Conservation (phyloP, 2,329 filamentous ascomycete genomes). For the Fusarium zealandicum region DNA sequence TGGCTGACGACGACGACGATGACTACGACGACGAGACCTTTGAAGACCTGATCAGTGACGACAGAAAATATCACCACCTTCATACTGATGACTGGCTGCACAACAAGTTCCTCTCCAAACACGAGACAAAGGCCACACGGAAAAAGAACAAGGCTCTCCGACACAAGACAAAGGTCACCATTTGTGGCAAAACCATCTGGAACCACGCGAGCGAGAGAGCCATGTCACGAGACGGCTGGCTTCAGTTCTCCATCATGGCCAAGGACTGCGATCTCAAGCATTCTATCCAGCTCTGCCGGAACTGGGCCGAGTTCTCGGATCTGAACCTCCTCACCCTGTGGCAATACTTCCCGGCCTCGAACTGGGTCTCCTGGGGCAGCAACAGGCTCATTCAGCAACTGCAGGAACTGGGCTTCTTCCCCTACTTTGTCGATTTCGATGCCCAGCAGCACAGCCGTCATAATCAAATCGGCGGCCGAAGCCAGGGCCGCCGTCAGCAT, state of each 20-base stretch:
- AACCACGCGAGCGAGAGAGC: slow-evolving; percentile 41
- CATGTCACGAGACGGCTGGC: slow-evolving; percentile 44
- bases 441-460: slow-evolving; percentile 27
- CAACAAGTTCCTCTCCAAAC: slow-evolving; percentile 11
- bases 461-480: slow-evolving; percentile 31
- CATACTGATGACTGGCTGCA: slow-evolving; percentile 36
- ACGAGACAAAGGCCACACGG: neutral
- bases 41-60: slow-evolving; percentile 25
- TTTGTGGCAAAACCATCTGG: slow-evolving; percentile 43
- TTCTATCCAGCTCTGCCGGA: slow-evolving; percentile 41
- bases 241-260: slow-evolving; percentile 43
- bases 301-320: slow-evolving; percentile 43
- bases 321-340: slow-evolving; percentile 37
- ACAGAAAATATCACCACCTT: slow-evolving; percentile 30
- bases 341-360: slow-evolving; percentile 42
- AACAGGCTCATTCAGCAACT: slow-evolving; percentile 38
- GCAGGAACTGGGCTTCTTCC: slow-evolving; percentile 40
- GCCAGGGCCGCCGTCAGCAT: slow-evolving; percentile 34
- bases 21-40: slow-evolving; percentile 31
- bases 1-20: slow-evolving; percentile 6
- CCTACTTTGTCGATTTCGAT: slow-evolving; percentile 40
- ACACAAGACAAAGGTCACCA: slow-evolving; percentile 32
- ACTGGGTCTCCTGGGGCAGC: slow-evolving; percentile 36
- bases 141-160: slow-evolving; percentile 4
- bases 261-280: slow-evolving; percentile 42